Percentiles rank a stretch among this genome's conserved stretches.
Conservation (phyloP, 2,329 filamentous ascomycete species). For the Penicillium sp. region DNA sequence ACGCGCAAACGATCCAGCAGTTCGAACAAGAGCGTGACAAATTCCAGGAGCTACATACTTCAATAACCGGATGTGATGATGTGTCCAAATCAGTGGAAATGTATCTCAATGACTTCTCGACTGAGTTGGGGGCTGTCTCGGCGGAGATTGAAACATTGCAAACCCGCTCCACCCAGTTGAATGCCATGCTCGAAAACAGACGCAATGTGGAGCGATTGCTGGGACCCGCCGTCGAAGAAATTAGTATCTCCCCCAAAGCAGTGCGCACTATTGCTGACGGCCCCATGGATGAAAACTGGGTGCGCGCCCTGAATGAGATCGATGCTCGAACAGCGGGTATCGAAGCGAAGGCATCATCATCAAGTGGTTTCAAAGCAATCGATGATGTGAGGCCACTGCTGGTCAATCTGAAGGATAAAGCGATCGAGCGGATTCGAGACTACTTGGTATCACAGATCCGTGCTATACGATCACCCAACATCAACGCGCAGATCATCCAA, state of each 20-base stretch:
- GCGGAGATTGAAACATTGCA: constrained; percentile 95
- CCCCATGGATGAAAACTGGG: constrained; percentile 86
- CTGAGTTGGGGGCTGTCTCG: constrained; percentile 88
- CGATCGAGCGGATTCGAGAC: constrained; percentile 91
- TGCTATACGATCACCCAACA: constrained; percentile 88
- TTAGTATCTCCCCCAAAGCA: constrained; percentile 82
- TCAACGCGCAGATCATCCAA: constrained; percentile 96
- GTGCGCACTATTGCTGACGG: constrained; percentile 87
- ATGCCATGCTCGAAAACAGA: constrained; percentile 83
- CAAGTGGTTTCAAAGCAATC: constrained; percentile 71
- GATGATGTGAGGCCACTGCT: constrained; percentile 84
- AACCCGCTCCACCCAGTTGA: constrained; percentile 79
- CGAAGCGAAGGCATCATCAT: constrained; percentile 66
- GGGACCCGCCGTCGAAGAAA: constrained; percentile 86
- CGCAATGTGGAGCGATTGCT: constrained; percentile 86
- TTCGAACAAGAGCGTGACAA: constrained; percentile 81
- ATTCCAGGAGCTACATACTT: constrained; percentile 87
- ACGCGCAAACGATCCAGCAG: constrained; percentile 69
- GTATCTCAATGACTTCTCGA: constrained; percentile 90
- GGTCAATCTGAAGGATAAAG: constrained; percentile 82
- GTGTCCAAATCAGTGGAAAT: constrained; percentile 90
- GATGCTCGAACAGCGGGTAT: constrained; percentile 76
- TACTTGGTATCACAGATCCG: constrained; percentile 95
- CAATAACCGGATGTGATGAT: constrained; percentile 87
- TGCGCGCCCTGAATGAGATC: constrained; percentile 79